Base-by-base conservation (phyloP, 495 filamentous ascomycete genomes). In the Bombardia bombarda region DNA sequence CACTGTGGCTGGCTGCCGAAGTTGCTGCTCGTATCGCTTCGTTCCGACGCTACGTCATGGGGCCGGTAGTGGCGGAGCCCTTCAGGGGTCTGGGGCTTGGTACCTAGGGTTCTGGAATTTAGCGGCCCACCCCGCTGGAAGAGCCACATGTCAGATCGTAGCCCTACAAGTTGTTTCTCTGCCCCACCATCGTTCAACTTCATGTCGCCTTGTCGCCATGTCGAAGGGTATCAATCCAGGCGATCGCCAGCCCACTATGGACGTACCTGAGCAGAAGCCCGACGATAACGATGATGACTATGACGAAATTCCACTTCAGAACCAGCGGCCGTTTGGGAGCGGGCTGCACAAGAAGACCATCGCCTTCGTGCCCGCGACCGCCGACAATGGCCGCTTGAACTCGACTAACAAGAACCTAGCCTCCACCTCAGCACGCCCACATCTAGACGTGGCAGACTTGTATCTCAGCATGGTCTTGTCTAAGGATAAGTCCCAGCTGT, bases 321-420 rank as follows among this genome's bases (percentile, higher is more conserved):
- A 83, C 50, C 80, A 83, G 52, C 80, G 82, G 12, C 72, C 81
- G n/a, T 95, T 92, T 57, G 84, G 86, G 26, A 75, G 84, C 4
- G 85, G 87, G 9, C 75, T 92, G 32, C 78, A 84, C 45, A 77
- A 82, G 10, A 86, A 84, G 64, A 72, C 75, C 23, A 80, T 96
- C n/a, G 68, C 75, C 6, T 95, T 96, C 58, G 82, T 96, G 14
- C 79, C 82, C 24, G 80, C 86, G 22, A 70, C 79, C 4, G 65
- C 61, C 32, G 62, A 63, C 25, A 21, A 31, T 14, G 58, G 62
- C 32, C 53, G 70, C 7, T 64, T 75, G 19, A 61, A 62, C 35
- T 71, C 72, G 0, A 68, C 68, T 35, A 37, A 39, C 9, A 32
- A 51, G 8, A 14, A 34, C 1, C 7, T 41, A 13, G 17, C 34